These are phyloP conservation scores for Kodamaea alishanica DNA, from an alignment of 1,139 yeast species.

Conservation along the genomic window DNA sequence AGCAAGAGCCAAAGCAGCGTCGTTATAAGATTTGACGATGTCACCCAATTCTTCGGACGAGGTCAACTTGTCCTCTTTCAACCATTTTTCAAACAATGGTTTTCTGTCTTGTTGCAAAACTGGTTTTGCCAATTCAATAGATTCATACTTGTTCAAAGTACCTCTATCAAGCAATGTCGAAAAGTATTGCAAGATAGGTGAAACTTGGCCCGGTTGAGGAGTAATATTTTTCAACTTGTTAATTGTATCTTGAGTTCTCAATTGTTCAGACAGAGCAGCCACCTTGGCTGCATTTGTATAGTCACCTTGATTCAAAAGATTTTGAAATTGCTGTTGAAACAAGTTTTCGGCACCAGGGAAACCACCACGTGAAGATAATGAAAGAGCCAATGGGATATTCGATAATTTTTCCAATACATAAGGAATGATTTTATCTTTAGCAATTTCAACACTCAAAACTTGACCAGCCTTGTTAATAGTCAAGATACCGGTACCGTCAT, in stretches of 20 bases:
- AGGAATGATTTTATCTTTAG: constrained; percentile 82
- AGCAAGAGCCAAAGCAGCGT: constrained; percentile 81
- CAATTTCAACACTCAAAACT: constrained; percentile 87
- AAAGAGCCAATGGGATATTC: constrained; percentile 81
- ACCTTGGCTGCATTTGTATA: constrained; percentile 92
- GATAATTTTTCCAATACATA: constrained; percentile 84
- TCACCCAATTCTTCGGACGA: constrained; percentile 97
- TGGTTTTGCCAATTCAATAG: constrained; percentile 92
- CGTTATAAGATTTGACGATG: constrained; percentile 78
- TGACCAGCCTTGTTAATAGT: constrained; percentile 95
- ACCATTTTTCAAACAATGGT: constrained; percentile 93
- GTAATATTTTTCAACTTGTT: constrained; percentile 88
- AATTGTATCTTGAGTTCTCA: constrained; percentile 93
- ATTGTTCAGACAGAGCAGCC: constrained; percentile 91
- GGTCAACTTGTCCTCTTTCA: constrained; percentile 89
- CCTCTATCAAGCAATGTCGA: constrained; percentile 92
- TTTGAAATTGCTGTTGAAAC: constrained; percentile 88
- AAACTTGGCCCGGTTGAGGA: constrained; percentile 93
- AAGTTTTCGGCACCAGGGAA: constrained; percentile 95
- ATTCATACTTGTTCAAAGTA: constrained; percentile 86
- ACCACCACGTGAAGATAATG: constrained; percentile 92
- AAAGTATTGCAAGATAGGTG: constrained; percentile 92
- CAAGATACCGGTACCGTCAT: constrained; percentile 75
- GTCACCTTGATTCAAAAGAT: constrained; percentile 78
- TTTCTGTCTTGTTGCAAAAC: constrained; percentile 94